Base-by-base conservation (phyloP, 768 basidiomycete species). In the Leccinum imitatum region DNA sequence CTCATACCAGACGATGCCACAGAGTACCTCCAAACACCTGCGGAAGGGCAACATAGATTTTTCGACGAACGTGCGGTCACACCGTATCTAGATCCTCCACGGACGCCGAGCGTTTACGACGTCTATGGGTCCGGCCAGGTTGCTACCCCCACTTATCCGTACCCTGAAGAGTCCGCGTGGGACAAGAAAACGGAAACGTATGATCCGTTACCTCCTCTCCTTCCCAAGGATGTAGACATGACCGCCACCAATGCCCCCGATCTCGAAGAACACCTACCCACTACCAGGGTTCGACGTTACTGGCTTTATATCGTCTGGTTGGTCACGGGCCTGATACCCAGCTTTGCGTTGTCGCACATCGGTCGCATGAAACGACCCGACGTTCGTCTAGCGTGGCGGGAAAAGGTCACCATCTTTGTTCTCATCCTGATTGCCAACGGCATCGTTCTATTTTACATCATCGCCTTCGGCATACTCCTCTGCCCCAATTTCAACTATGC, bases 301-400 rank as follows among this genome's bases (percentile, higher is more conserved):
- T 88, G 87, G 87, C 73, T 88, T 6, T 76, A 75, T 31, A 67
- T 83, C 50, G 86, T 86, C 23, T 78, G 82, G 80, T 23, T 76
- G 5, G 63, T 75, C 47, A 87, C 87, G 0, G 83, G 77, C 74
- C 81, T 81, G 74, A 80, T 87, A 15, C 87, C 87, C 0, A 63
- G 74, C 25, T 83, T 86, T 62, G 60, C 78, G 4, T 76, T 87
- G 33, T 69, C 69, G 50, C 71, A 73, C 53, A 39, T 86, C 51
- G 86, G 86, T 6, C 79, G 83, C 17, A 85, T 88, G 87, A 86
- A 87, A 69, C 82, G 86, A 10, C 83, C 85, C 21, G 86, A 88
- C 67, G 75, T 88, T 50, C 81, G 83, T 53, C 79, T 87, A 48
- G 87, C 87, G 0, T 88, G 87, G 87, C 77, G 86, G 46, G 87